phyloP scores from a whole-genome alignment of 2,329 filamentous ascomycete species.

The Fusarium udum region DNA sequence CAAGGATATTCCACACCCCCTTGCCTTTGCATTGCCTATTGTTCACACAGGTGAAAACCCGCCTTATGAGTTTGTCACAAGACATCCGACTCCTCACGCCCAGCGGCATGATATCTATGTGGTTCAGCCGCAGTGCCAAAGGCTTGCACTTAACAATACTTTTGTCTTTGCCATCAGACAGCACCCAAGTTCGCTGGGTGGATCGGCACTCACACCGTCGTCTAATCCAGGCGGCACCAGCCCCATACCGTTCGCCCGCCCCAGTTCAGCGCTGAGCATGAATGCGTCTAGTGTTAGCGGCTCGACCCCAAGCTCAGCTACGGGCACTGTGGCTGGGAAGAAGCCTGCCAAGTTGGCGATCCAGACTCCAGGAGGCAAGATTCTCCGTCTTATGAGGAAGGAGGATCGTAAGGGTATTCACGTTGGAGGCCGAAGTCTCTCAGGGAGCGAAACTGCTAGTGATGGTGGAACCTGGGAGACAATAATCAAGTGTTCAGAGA shows the following conservation, averaged over 20 bases:
- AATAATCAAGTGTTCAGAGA: slow-evolving; percentile 88
- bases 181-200: slow-evolving; percentile 72
- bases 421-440: slow-evolving; percentile 54
- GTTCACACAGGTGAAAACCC: slow-evolving; percentile 93
- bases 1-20: slow-evolving; percentile 92
- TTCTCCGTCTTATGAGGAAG: slow-evolving; percentile 85
- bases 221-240: slow-evolving; percentile 60
- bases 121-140: slow-evolving; percentile 91
- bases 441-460: slow-evolving; percentile 64
- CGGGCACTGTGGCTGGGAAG: slow-evolving; percentile 64
- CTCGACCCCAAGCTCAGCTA: slow-evolving; percentile 65
- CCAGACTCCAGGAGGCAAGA: slow-evolving; percentile 93
- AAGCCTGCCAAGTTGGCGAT: slow-evolving; percentile 97
- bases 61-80: slow-evolving; percentile 88
- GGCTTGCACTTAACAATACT: slow-evolving; percentile 92
- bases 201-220: slow-evolving; percentile 55
- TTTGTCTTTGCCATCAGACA: slow-evolving; percentile 97
- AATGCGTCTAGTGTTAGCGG: slow-evolving; percentile 65
- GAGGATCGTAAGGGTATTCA: slow-evolving; percentile 70
- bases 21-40: slow-evolving; percentile 90
- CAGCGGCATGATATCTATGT: slow-evolving; percentile 97
- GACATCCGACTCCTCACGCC: slow-evolving; percentile 97
- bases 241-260: slow-evolving; percentile 70
- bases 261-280: slow-evolving; percentile 72
- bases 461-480: slow-evolving; percentile 87